Evolutionary conservation across 192 early-diverging fungal species (phyloP).

Genomic region (Rhizoclosmatium sp.): DNA sequence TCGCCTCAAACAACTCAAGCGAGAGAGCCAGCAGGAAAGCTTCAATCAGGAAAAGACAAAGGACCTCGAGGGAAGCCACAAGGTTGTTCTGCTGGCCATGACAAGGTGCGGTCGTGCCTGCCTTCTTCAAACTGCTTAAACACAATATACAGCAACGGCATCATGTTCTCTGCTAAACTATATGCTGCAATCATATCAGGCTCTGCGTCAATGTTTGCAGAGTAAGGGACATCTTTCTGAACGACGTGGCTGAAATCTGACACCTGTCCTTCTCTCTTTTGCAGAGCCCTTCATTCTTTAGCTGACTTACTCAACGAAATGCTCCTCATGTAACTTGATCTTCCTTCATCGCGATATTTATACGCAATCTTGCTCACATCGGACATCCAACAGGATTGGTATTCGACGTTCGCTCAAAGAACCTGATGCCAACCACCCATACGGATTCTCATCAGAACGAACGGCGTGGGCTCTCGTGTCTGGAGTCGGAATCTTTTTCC

Average conservation of each 20-base stretch:
- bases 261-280: constrained; percentile 13
- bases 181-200: constrained; percentile 58
- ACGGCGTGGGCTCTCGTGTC: constrained; percentile 68
- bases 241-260: constrained; percentile 24
- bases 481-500: constrained; percentile 61
- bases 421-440: constrained; percentile 62
- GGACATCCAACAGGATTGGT: constrained; percentile 40
- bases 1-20: constrained; percentile 41
- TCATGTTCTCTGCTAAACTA: constrained; percentile 59
- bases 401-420: constrained; percentile 53
- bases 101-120: constrained; percentile 30
- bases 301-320: constrained; percentile 48
- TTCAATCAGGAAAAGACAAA: constrained; percentile 38
- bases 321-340: constrained; percentile 7
- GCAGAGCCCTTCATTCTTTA: constrained; percentile 55
- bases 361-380: not conserved
- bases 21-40: constrained; percentile 27
- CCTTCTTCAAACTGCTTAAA: not conserved
- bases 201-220: constrained; percentile 67
- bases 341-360: constrained; percentile 9
- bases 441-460: constrained; percentile 61
- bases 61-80: constrained; percentile 58
- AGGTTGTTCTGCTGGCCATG: constrained; percentile 62
- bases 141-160: constrained; percentile 43
- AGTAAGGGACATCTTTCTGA: constrained; percentile 37